Base-by-base conservation (phyloP, 129 eudicot genomes). In the Artemisia annua region DNA sequence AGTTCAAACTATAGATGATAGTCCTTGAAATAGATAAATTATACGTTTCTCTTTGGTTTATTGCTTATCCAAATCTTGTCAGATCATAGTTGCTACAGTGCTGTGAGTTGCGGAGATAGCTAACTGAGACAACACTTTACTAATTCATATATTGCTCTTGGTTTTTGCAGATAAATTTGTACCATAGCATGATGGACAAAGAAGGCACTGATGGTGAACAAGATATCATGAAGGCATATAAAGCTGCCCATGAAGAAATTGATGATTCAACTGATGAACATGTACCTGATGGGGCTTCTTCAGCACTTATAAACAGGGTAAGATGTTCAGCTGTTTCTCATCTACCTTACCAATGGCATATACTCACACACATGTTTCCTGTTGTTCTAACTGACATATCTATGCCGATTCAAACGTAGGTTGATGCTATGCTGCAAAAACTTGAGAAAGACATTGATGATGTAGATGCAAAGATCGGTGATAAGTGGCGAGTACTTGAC, bases 371-470 rank as follows among this genome's bases (percentile, higher is more conserved):
- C 60, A 18, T 39, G 4, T 11, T 63, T 63, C 39, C 3, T 63
- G 49, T 24, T 12, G 7, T 13, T 62, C 58, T 39, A 63, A 54
- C 39, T 62, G 48, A 64, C 6, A 5, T 52, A 26, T 9, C 62
- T 71, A 32, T 65, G 19, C 13, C 48, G 16, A n/a, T 67, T 18
- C 58, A 17, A 44, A 10, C 74, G 66, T 83, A 95, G 99, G 97
- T 95, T 70, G 99, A 90, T 82, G 91, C 97, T 53, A 95, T 95
- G 96, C 94, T 95, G 63, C 94, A 95, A 75, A 90, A 88, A 57
- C 99, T 95, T 78, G 99, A 95, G 84, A 90, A 90, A 68, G 99
- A 95, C 76, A 90, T 95, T 62, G 99, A 95, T 91, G 99, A 88
- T 56, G 99, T 95, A 69, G 99, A 95, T 86, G 96, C 94, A 17